phyloP scores from a whole-genome alignment of 176 grass and related monocot genomes.

The Saccharum officinarum region DNA sequence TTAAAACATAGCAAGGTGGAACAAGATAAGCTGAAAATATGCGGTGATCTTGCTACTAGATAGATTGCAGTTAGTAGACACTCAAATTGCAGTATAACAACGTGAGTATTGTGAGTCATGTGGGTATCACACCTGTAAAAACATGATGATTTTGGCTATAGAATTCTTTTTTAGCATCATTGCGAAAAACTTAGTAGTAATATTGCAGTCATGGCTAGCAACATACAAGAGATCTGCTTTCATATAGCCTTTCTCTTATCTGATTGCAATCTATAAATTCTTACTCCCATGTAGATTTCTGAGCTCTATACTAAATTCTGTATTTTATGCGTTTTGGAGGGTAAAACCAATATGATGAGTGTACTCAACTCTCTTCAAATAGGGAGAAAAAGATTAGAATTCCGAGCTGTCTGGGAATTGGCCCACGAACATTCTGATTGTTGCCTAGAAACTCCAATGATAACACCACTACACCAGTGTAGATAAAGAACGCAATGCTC shows the following conservation, averaged over 20 bases:
- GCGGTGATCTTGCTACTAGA: neutral
- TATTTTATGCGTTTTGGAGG: neutral
- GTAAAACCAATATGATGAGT: slow-evolving; percentile 1
- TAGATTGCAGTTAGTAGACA: neutral
- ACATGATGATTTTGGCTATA: neutral
- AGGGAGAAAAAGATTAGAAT: slow-evolving; percentile 43
- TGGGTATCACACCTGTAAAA: neutral
- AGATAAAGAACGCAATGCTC: slow-evolving; percentile 43
- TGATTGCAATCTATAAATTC: neutral
- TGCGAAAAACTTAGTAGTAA: neutral
- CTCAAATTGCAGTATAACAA: neutral
- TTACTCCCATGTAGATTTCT: neutral
- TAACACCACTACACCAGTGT: slow-evolving; percentile 52
- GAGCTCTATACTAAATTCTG: neutral
- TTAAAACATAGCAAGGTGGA: neutral
- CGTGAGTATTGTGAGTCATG: neutral
- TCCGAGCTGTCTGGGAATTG: slow-evolving; percentile 14
- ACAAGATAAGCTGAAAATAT: neutral
- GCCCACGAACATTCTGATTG: neutral
- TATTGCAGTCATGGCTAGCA: neutral
- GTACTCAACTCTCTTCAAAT: slow-evolving; percentile 49
- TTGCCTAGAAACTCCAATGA: slow-evolving; percentile 48
- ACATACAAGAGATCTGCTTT: neutral
- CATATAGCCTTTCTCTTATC: neutral
- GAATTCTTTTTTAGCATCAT: neutral